Base-by-base conservation (phyloP, 805 yeast genomes). In the Candida qinlingensis region DNA sequence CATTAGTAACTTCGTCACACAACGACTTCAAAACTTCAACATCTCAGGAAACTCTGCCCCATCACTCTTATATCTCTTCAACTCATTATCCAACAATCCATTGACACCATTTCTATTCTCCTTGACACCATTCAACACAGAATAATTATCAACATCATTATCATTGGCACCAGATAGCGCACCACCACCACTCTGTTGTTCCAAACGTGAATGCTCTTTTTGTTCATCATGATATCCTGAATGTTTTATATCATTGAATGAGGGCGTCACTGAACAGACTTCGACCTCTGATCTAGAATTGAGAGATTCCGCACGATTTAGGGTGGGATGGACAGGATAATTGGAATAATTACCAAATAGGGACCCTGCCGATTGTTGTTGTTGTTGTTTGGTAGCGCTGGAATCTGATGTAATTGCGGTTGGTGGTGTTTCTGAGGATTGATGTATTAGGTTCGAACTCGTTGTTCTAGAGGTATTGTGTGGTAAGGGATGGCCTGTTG, bases 231-330 rank as follows among this genome's bases (percentile, higher is more conserved):
- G 10, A 34, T 34, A 38, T 6, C 42, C 48, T 9, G 39, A 7
- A 6, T 69, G 68, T 37, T 65, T 65, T 7, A 49, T 34, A 51
- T 71, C 75, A 64, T 67, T 62, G 45, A 70, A 70, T 41, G 71
- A 64, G 6, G 75, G 74, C 5, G 72, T 70, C 40, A 71, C 46
- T 0, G 74, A 68, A 11, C 70, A 47, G 5, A 68, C 74, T 50
- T 70, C 75, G 5, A 69, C 72, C 45, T 46, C 48, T 33, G 46
- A 42, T 13, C 47, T 48, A 6, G 47, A 41, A 13, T 39, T 45
- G 28, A 27, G 29, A 6, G 49, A 46, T 11, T 42, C 45, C 12
- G 44, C 11, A 33, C 49, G 45, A 25, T 46, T 41, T 7, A 46
- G 37, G 10, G n/a, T 11, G 3, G 43, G 10, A 39, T 13, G 46